A percentile compares a stretch with the other conserved stretches of the same genome.
These are phyloP conservation scores for Odontarrhena argentea DNA, from an alignment of 345 rosid genomes.

Conservation along the genomic window DNA sequence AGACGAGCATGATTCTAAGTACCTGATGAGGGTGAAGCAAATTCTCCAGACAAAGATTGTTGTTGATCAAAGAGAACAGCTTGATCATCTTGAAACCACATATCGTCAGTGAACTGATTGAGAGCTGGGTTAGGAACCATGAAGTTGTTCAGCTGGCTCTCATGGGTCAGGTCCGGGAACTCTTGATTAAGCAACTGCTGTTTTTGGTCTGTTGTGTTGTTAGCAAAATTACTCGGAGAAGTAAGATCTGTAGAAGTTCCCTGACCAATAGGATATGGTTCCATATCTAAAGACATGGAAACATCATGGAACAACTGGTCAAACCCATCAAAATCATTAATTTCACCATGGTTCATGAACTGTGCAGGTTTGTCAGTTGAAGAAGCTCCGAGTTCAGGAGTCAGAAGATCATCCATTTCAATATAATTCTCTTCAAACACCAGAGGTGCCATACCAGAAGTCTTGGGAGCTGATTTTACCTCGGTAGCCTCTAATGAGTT, in stretches of 20 bases:
- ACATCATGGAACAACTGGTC: slow-evolving; percentile 38
- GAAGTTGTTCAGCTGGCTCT: slow-evolving; percentile 25
- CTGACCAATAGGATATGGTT: slow-evolving; percentile 23
- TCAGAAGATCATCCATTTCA: slow-evolving; percentile 78
- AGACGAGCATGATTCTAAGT: slow-evolving; percentile 28
- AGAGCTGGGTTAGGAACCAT: slow-evolving; percentile 33
- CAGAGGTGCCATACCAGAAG: slow-evolving; percentile 21
- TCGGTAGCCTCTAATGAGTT: slow-evolving; percentile 26
- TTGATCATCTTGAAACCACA: slow-evolving; percentile 37
- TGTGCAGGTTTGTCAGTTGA: slow-evolving; percentile 21
- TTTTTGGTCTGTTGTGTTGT: slow-evolving; percentile 13
- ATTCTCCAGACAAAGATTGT: slow-evolving; percentile 22
- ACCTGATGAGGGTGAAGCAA: slow-evolving; percentile 39
- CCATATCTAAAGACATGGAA: slow-evolving; percentile 38
- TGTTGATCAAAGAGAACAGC: slow-evolving; percentile 29
- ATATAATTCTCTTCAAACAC: slow-evolving; percentile 60
- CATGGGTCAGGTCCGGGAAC: slow-evolving; percentile 22
- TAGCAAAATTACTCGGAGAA: slow-evolving; percentile 21
- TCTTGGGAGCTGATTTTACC: slow-evolving; percentile 31
- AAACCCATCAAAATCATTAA: slow-evolving; percentile 16
- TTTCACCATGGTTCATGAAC: slow-evolving; percentile 35
- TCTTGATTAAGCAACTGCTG: slow-evolving; percentile 18
- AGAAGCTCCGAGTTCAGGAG: slow-evolving; percentile 42
- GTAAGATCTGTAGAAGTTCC: slow-evolving; percentile 11
- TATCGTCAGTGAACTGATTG: slow-evolving; percentile 22